Evolutionary conservation across 2,329 filamentous ascomycete species (phyloP), one percentile per base, ranked within the genome.

Genomic region (Trichoderma semiorbis): DNA sequence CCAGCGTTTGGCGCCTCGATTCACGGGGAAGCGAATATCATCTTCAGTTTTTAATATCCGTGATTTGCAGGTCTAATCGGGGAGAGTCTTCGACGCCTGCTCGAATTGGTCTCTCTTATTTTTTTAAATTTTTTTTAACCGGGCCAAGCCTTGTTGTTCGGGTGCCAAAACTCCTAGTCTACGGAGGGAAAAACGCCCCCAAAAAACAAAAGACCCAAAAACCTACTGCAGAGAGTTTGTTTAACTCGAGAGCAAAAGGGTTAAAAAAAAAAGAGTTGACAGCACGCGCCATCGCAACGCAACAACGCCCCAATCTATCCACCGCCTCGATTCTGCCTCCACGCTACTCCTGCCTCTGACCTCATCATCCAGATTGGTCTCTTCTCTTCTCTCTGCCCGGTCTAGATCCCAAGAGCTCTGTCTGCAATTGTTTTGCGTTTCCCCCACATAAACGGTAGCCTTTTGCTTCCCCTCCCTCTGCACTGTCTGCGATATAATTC

Each of bases 341-440:
- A 32, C 68, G 71, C 68, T 69, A 71, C 64, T 16, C 32, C 65
- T 68, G 76, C 79, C 79, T 82, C 80, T 83, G 81, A 83, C 82
- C 81, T 83, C 81, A 82, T 82, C 78, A 76, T 76, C 78, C 77
- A 78, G 79, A 76, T 76, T 77, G 72, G 74, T 75, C 63, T 69
- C 24, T 74, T 73, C 75, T 74, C 74, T 67, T 72, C 74, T 75
- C 75, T 66, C 73, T 70, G 39, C 39, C 39, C 53, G 47, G 60
- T 26, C 55, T 32, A 26, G 32, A 34, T 62, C 66, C 57, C 57
- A 60, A 39, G 34, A 43, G 39, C 39, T 43, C 26, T 28, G 34
- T 36, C 57, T 71, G 67, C 69, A 64, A 43, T 68, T 73, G 72
- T 55, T 77, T 73, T 75, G 74, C 75, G 75, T 75, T 76, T 76